Evolutionary conservation across 305 asterid species (phyloP).

Genomic region (Solanum hybrid): DNA sequence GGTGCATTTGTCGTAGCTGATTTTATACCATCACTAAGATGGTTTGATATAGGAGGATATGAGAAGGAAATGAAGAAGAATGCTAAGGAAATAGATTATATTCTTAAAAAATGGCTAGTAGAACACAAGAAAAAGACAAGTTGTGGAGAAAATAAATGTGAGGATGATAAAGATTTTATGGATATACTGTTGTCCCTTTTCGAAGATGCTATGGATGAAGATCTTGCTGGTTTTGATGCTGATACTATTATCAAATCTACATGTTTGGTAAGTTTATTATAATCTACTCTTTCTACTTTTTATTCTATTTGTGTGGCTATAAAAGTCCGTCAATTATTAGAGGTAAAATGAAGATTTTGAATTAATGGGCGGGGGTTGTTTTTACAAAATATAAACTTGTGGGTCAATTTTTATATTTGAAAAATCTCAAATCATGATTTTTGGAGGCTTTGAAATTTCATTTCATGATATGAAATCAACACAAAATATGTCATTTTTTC

Average conservation of each 20-base stretch:
- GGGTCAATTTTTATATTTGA: too few species aligned
- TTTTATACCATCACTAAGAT: conserved; percentile 10
- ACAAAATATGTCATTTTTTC: too few species aligned
- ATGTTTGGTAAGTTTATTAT: conserved; percentile 22
- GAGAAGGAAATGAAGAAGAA: conserved; percentile 10
- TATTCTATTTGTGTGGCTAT: not conserved
- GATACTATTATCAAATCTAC: conserved; percentile 34
- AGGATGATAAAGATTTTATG: conserved; percentile 22
- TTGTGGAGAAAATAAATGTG: not conserved
- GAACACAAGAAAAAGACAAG: conserved; percentile 2
- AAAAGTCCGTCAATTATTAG: not conserved
- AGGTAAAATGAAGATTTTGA: not conserved
- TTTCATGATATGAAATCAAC: too few species aligned
- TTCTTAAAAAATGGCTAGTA: conserved; percentile 25
- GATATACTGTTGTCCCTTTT: conserved; percentile 21
- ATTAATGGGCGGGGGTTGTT: too few species aligned
- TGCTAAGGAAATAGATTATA: conserved; percentile 10
- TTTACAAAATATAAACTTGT: too few species aligned
- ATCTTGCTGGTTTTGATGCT: conserved; percentile 17
- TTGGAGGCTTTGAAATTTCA: too few species aligned
- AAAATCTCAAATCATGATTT: too few species aligned
- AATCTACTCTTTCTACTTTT: not conserved
- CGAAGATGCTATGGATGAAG: not conserved
- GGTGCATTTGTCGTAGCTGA: conserved; percentile 12
- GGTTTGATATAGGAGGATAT: conserved; percentile 21